phyloP scores from a whole-genome alignment of 2,329 filamentous ascomycete species.

The Zymoseptoria crescenta region DNA sequence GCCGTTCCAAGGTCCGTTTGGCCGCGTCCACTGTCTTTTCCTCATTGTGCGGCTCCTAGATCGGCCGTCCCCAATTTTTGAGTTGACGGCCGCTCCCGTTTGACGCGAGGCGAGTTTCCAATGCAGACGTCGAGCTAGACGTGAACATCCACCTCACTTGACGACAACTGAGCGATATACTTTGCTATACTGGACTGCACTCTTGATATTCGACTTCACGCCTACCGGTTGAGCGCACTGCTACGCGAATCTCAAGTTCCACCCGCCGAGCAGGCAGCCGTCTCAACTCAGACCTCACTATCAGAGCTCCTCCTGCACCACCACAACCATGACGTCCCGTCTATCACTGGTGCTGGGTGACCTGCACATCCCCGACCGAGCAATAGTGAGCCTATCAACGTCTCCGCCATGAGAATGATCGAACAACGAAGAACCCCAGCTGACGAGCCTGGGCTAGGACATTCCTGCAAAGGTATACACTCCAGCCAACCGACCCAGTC shows the following conservation, averaged over 20 bases:
- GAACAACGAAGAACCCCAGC: slow-evolving; percentile 7
- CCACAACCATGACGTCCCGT: slow-evolving; percentile 63
- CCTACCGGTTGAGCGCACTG: not conserved
- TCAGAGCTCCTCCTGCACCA: not conserved
- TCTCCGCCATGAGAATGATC: not conserved
- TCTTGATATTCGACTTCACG: not conserved
- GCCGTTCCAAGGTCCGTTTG: not conserved
- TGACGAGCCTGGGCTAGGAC: slow-evolving; percentile 44
- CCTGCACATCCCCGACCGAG: slow-evolving; percentile 87
- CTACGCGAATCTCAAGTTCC: no score
- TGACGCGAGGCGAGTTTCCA: no score
- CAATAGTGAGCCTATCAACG: slow-evolving; percentile 47
- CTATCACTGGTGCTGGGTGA: slow-evolving; percentile 88
- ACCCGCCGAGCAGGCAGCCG: no score
- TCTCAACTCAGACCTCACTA: not conserved
- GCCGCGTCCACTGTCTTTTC: not conserved
- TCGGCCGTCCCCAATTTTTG: not conserved
- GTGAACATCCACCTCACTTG: not conserved
- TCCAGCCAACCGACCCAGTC: slow-evolving; percentile 7
- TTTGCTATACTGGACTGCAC: not conserved
- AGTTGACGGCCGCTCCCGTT: not conserved
- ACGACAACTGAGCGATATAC: not conserved
- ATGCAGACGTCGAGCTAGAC: no score
- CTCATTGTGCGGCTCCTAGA: not conserved
- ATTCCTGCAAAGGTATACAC: slow-evolving; percentile 72